Evolutionary conservation across 108 stramenopile genomes (phyloP), one percentile per base, ranked within the genome.

Genomic region (Cyclotella kingstonii): DNA sequence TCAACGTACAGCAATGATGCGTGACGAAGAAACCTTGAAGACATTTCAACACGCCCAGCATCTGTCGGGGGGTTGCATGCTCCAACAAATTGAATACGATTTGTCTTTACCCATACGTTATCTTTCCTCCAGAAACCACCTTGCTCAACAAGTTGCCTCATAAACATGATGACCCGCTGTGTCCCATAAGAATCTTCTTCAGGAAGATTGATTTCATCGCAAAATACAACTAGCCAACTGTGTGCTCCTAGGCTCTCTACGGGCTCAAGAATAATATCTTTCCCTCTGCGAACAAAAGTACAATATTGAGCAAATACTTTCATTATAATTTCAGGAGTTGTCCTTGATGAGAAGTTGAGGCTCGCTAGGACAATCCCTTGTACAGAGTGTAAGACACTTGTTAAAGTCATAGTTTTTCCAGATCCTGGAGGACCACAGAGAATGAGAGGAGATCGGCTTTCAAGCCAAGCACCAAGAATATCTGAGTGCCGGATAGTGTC

Each of bases 51-150:
- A 40, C 99, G 91, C 3, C 99, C 99, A 27, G 96, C 91, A 78
- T 99, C 99, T 5, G 97, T 97, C 7, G 98, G 98, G 25, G 98
- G 98, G 62, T 99, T 99, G 73, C 98, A 99, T 0, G 99, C 99
- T 38, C 93, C 93, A 34, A 94, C 93, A 53, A 98, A 98, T 54
- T 98, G 97, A 50, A 98, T 94, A 25, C 96, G 87, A 29, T 91
- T 84, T 23, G 90, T 93, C 54, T 85, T 94, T 6, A 98, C 77
- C 96, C 96, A 98, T 8, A 79, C 76, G 66, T 93, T 93, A 79
- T 98, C 95, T 19, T 82, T 72, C 39, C 89, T 77, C 97, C 97
- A 99, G 68, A 97, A 99, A 30, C 99, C 99, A 36, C 96, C 95
- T 55, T 96, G 97, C 63, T 98, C 98, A 6, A 93, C 91, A 52